Evolutionary conservation across 177 flowering plant genomes (phyloP).

Genomic region (Vitis hybrid): DNA sequence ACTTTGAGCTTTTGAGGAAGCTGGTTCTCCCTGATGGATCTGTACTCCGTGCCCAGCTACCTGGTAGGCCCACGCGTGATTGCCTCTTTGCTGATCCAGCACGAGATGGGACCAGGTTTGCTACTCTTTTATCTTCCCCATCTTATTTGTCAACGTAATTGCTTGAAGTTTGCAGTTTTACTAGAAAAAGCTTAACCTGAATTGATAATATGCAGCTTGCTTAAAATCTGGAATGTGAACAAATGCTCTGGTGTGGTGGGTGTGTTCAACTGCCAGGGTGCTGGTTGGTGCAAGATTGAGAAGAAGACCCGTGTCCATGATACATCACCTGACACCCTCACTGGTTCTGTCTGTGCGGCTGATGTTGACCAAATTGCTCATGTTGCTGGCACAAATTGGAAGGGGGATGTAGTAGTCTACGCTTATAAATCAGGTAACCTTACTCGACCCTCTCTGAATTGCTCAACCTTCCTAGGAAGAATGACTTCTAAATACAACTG

Average conservation of each 20-base stretch:
- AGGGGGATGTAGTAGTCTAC: slow-evolving; percentile 61
- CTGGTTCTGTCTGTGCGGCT: slow-evolving; percentile 52
- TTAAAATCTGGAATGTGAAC: slow-evolving; percentile 85
- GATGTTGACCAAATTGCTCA: slow-evolving; percentile 64
- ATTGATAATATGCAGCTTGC: slow-evolving; percentile 49
- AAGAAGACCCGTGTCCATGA: slow-evolving; percentile 88
- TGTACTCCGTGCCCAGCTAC: slow-evolving; percentile 80
- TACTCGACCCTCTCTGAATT: neutral
- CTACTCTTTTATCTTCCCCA: neutral
- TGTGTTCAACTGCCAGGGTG: slow-evolving; percentile 97
- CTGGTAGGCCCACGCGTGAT: slow-evolving; percentile 88
- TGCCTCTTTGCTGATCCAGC: slow-evolving; percentile 90
- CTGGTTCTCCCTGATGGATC: slow-evolving; percentile 96
- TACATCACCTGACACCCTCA: slow-evolving; percentile 66
- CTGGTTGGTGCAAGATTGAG: slow-evolving; percentile 80
- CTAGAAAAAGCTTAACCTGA: neutral
- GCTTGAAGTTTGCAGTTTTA: neutral
- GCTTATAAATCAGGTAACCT: slow-evolving; percentile 55
- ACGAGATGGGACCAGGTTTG: slow-evolving; percentile 76
- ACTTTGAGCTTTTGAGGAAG: slow-evolving; percentile 82
- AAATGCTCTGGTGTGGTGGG: slow-evolving; percentile 86
- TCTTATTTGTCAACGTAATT: too few relatives aligned
- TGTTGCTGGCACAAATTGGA: slow-evolving; percentile 69
- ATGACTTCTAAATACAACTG: too few relatives aligned
- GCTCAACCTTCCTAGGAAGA: too few relatives aligned